phyloP scores from a whole-genome alignment of 202 grass and related monocot genomes.

The Hordeum pubiflorum region DNA sequence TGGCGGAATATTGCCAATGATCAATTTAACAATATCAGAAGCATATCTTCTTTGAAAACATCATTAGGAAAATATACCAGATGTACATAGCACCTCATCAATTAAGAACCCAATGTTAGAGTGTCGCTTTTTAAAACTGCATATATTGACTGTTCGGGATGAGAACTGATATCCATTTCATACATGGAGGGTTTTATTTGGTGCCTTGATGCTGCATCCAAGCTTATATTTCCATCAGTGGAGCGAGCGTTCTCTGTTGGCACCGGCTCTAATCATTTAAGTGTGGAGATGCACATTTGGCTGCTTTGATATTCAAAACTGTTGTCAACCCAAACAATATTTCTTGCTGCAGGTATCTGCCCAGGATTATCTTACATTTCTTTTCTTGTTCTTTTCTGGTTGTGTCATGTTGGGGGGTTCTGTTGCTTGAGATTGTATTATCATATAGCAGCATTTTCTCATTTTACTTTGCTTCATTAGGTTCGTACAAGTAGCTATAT shows the following conservation, averaged over 20 bases:
- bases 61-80: constrained; percentile 19
- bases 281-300: neutral
- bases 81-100: constrained; percentile 45
- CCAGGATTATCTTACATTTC: neutral
- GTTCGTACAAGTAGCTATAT: neutral
- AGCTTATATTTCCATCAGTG: constrained; percentile 18
- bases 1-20: constrained; percentile 78
- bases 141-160: neutral
- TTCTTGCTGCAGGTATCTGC: neutral
- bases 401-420: neutral
- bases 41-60: neutral
- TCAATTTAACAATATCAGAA: constrained; percentile 10
- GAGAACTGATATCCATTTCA: neutral
- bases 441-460: neutral
- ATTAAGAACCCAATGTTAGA: constrained; percentile 7
- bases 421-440: neutral
- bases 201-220: constrained; percentile 34
- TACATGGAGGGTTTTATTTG: constrained; percentile 33
- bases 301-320: neutral
- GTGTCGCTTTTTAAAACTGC: neutral
- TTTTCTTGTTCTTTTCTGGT: constrained; percentile 4
- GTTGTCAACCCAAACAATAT: neutral
- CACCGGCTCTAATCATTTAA: constrained; percentile 9
- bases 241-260: constrained; percentile 23
- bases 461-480: neutral